These are phyloP conservation scores for Metschnikowia matae DNA, from an alignment of 805 yeast species.

Conservation along the genomic window DNA sequence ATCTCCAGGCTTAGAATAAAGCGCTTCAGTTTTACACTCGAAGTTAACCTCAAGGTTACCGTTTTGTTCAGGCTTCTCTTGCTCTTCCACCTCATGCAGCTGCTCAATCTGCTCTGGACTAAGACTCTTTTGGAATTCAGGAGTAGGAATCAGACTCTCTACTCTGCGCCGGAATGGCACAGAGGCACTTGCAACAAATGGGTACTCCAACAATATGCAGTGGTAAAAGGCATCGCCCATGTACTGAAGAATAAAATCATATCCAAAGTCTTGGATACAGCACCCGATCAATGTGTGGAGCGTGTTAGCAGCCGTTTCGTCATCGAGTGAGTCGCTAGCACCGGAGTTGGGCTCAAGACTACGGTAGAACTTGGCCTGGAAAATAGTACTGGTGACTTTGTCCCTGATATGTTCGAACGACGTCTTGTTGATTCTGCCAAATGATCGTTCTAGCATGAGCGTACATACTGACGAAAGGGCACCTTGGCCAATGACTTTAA, in stretches of 20 bases:
- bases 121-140: not conserved
- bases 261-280: conserved; percentile 75
- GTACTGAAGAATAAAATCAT: conserved; percentile 61
- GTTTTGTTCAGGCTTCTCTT: not conserved
- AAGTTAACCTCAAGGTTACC: too few species aligned
- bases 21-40: too few species aligned
- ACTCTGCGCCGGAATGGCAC: conserved; percentile 22
- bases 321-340: conserved; percentile 36
- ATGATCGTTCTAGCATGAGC: conserved; percentile 61
- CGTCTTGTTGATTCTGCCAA: conserved; percentile 48
- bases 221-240: conserved; percentile 67
- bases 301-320: conserved; percentile 51
- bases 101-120: not conserved
- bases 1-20: too few species aligned
- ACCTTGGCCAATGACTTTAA: conserved; percentile 50
- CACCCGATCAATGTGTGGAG: conserved; percentile 62
- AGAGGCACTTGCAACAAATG: conserved; percentile 48
- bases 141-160: not conserved
- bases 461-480: conserved; percentile 53
- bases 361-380: conserved; percentile 43
- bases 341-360: conserved; percentile 41
- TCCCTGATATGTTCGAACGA: conserved; percentile 50
- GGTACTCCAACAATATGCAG: conserved; percentile 58
- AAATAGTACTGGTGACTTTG: conserved; percentile 40
- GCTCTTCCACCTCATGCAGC: too few species aligned